These are phyloP conservation scores for Yamadazyma aaseri DNA, from an alignment of 1,139 yeast species.

Conservation along the genomic window DNA sequence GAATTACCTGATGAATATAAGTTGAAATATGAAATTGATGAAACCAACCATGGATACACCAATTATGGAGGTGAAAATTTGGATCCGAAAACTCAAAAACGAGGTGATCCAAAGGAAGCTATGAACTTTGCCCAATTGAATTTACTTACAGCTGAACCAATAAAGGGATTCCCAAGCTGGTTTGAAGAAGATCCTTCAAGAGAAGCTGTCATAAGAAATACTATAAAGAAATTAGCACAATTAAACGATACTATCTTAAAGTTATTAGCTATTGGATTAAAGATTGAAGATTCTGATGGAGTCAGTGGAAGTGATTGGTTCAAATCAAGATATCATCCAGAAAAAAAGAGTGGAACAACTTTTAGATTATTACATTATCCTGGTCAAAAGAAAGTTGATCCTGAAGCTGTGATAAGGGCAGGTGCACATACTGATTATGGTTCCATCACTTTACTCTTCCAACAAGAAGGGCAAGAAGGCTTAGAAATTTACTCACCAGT, in stretches of 20 bases:
- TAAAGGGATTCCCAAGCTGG: conserved; percentile 41
- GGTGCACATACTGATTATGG: conserved; percentile 91
- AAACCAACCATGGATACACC: conserved; percentile 63
- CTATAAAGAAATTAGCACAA: conserved; percentile 41
- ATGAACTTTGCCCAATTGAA: conserved; percentile 45
- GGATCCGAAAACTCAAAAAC: conserved; percentile 45
- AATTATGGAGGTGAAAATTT: conserved; percentile 57
- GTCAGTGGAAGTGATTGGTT: conserved; percentile 55
- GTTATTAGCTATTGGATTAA: conserved; percentile 59
- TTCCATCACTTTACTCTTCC: conserved; percentile 67
- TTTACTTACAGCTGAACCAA: conserved; percentile 36
- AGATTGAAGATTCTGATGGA: conserved; percentile 45
- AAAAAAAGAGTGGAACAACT: conserved; percentile 55
- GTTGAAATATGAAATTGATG: conserved; percentile 43
- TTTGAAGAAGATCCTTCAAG: conserved; percentile 35
- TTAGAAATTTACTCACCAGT: conserved; percentile 61
- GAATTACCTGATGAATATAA: conserved; percentile 51
- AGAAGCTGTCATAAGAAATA: conserved; percentile 27
- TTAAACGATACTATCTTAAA: conserved; percentile 42
- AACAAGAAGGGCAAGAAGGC: conserved; percentile 70
- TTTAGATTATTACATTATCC: conserved; percentile 73
- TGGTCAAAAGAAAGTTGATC: conserved; percentile 48
- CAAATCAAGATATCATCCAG: conserved; percentile 51
- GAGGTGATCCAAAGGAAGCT: conserved; percentile 64
- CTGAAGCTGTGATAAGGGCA: conserved; percentile 64